Evolutionary conservation across 345 rosid genomes (phyloP), one percentile per base, ranked within the genome.

Genomic region (Arabis hirsuta): DNA sequence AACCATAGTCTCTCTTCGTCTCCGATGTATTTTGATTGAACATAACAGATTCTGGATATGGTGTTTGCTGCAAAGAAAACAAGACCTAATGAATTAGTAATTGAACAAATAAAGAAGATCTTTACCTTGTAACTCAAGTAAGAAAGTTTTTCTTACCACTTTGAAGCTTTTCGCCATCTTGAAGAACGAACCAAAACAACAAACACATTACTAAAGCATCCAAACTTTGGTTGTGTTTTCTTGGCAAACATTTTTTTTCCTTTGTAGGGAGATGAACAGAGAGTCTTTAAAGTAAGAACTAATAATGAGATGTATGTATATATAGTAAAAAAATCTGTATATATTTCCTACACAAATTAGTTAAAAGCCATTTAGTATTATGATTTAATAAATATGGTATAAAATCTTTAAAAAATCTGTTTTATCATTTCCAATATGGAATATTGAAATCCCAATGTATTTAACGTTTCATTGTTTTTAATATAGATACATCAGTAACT

Each of bases 1-100:
- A 27, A 55, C 13, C 34, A 80, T 82, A 52, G 63, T 53, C 55
- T 80, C 78, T 69, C 48, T 80, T 63, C 84, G 72, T 5, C 16
- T 63, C 51, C 72, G 74, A 13, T 53, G 80, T 22, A 69, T 5
- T 10, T 72, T 67, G 26, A 82, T 13, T 56, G 53, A 73, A 55
- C 42, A 19, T 34, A 78, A 55, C 55, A 74, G 38, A 72, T 70
- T 72, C 64, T 67, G 38, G 12, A 67, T 32, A 53, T 71, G 24
- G 7, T 14, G 48, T 57, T 82, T 80, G 69, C 82, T 82, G 64
- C 68, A 80, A 7, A 8, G 8, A 31, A 43, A 36, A 1, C 7
- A 31, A 43, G 14, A 36, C 26, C 41, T 2, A 56, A 14, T 19
- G 14, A 22, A 3, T 50, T 43, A 7, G n/a, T 32, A 39, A 34